Base-by-base conservation (phyloP, 148 eudicot genomes). In the Chenopodium suecicum region DNA sequence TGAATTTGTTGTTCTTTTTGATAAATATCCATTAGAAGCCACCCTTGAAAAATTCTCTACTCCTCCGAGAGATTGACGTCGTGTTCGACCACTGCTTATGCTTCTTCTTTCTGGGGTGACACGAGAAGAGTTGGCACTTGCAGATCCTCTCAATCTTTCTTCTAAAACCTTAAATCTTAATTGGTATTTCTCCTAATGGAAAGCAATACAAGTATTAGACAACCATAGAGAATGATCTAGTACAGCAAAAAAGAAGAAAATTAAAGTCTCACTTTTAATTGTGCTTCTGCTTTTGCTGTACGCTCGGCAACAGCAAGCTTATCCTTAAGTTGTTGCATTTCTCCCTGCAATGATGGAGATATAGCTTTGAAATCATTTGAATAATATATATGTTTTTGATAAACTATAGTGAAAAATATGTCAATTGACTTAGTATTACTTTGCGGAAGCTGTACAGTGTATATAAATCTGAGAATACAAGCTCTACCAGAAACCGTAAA, bases 111-210 rank as follows among this genome's bases (percentile, higher is more conserved):
- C 88, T 19, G 92, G 80, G 60, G 82, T 72, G 47, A 85, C 75
- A 78, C 86, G 91, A n/a, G 89, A 78, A 23, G 89, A 73, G 80
- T 68, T 83, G 6, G 85, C 74, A 69, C 81, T 90, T 4, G 89
- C 85, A 50, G 91, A 37, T 81, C 86, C 83, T 86, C 85, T 92
- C 70, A 96, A 82, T 84, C 87, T 92, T 85, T 92, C 99, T 85
- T 96, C 99, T 84, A 96, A 85, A 66, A 96, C 97, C 90, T 96
- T 96, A 84, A 96, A 94, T 68, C 99, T 91, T 80, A 94, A 80
- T 29, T 89, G 99, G 82, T 89, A 96, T 74, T 96, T 96, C 77
- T 91, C 99, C 99, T 96, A 82, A 81, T 67, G 13, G 20, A 8
- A 70, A 83, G 81, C n/a, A 16, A 19, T 14, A 32, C 37, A 73